Evolutionary conservation across 2,329 filamentous ascomycete genomes (phyloP), one percentile per base, ranked within the genome.

Genomic region (Epichloe sp.): DNA sequence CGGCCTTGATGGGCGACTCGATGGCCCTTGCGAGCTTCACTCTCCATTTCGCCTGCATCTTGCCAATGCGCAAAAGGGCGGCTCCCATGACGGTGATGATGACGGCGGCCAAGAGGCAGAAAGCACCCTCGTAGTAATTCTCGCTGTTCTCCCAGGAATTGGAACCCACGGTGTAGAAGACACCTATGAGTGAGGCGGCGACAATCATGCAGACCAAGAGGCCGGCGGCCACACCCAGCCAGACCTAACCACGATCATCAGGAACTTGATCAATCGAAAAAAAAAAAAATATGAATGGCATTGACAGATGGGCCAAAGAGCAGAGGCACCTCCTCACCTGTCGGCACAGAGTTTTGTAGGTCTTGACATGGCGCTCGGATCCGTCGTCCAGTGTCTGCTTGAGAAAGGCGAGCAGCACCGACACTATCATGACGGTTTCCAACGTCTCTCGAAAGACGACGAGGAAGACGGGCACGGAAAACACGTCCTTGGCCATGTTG

Each of bases 41-140:
- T n/a, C 82, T 79, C 89, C 88, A 95, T 68, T 93, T 93, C 55
- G 85, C 82, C 64, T 89, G 86, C 65, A 93, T 78, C 67, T 91
- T 93, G 54, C 82, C 85, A 51, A 95, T 77, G 26, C 88, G 83
- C 7, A 95, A 78, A 34, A 95, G 78, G 4, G 86, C 87, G 35
- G 82, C 83, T 31, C 88, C 88, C 72, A 94, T 84, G 54, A 88
- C 59, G 37, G 85, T 85, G 68, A 95, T 93, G 68, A 95, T 88
- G 57, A 93, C 57, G 17, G 81, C 75, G 3, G 88, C 87, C 48
- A 93, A 64, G 41, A 95, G 72, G 17, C 76, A 79, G 60, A 95
- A 93, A 46, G 83, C 77, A 51, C 86, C 88, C 63, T 94, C 88
- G 75, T 87, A 95, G 57, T 88, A 79, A 62, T 86, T 74, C 63